Evolutionary conservation across 768 basidiomycete species (phyloP), one percentile per base, ranked within the genome.

Genomic region (Mycena vulgaris): DNA sequence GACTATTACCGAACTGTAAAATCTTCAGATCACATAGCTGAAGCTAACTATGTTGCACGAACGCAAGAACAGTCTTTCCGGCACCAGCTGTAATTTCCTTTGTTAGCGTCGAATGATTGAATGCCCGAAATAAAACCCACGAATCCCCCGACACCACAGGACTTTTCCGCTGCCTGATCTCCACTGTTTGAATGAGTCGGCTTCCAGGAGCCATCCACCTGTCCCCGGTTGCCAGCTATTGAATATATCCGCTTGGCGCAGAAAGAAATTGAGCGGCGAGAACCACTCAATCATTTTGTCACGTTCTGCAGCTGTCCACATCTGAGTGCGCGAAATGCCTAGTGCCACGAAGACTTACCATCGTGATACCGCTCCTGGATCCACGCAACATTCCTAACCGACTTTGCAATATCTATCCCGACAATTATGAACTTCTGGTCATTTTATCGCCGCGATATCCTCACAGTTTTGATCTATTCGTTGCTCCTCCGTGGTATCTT

Each of bases 51-150:
- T n/a, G 8, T 33, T 21, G n/a, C 9, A 42, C 66, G 17, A 11
- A 60, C 66, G 23, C 57, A 33, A 66, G 39, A 17, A 66, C 53
- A 47, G 64, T 66, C 17, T 66, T 66, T 28, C 67, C 67, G 2
- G 67, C 52, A 8, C 67, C 67, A 10, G 66, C 66, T 68, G 23
- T 48, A 23, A 19, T 10, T 35, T 25, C 5, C 21, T 1, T 16
- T 49, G 10, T 39, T 13, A 28, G 4, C 51, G 3, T 23, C n/a
- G 37, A 9, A 13, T 16, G n/a, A 23, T 23, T 31, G 10, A 42
- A 17, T 6, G 2, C 23, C 1, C 14, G 19, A 25, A 23, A 51
- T 21, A 19, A 17, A 2, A 56, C 67, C 11, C n/a, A 68, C 67
- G 67, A 3, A 56, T 61, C 11, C 67, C 67, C 0, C 9, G 51